These are phyloP conservation scores for Neurospora sp. DNA, from an alignment of 495 filamentous ascomycete species.

Conservation along the genomic window DNA sequence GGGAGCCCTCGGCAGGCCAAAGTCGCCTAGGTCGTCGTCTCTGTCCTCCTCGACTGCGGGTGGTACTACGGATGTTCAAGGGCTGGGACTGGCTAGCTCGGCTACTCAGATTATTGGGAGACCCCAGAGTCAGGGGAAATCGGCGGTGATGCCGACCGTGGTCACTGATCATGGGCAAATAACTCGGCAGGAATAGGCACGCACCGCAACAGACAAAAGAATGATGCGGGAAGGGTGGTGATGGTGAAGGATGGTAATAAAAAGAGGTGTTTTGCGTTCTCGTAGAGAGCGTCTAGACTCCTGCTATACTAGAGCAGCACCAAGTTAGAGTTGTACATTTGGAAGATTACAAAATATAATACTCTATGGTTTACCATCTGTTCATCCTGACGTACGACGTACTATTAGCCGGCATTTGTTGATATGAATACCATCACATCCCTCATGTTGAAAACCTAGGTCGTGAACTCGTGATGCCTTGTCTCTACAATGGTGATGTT, in stretches of 20 bases:
- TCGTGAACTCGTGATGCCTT: background rate
- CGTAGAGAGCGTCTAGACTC: background rate
- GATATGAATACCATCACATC: background rate
- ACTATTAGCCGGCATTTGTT: background rate
- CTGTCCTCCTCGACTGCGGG: background rate
- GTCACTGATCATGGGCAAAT: background rate
- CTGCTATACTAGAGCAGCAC: background rate
- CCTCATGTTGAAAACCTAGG: background rate
- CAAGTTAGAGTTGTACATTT: background rate
- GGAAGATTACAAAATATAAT: background rate
- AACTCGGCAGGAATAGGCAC: background rate
- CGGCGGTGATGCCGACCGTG: background rate
- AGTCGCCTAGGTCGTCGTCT: background rate
- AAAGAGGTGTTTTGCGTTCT: background rate
- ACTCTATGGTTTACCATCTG: background rate
- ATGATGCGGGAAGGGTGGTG: background rate
- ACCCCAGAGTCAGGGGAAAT: background rate
- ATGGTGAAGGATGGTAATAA: background rate
- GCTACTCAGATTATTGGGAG: background rate
- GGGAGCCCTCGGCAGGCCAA: constrained; percentile 13
- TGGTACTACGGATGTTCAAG: background rate
- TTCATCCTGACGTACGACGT: background rate
- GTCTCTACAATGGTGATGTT: background rate
- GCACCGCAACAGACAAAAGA: background rate
- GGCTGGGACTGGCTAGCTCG: background rate